phyloP scores from a whole-genome alignment of 176 grass and related monocot genomes.

The Hsuehochloa calcarea region DNA sequence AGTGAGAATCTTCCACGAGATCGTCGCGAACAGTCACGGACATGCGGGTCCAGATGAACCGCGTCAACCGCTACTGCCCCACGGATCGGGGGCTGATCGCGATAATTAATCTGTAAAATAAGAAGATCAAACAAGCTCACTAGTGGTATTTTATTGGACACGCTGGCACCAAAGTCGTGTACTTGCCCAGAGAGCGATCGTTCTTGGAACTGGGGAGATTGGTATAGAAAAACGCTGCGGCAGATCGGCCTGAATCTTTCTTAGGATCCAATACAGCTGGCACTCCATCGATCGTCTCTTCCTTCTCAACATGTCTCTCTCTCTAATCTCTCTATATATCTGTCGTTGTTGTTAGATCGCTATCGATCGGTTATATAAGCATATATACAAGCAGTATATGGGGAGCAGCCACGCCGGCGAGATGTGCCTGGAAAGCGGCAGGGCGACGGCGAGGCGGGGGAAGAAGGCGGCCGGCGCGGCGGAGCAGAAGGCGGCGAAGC shows the following conservation, averaged over 20 bases:
- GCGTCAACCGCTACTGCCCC: background rate
- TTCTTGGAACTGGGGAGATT: conserved; percentile 30
- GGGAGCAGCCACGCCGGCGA: conserved; percentile 33
- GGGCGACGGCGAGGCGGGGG: conserved; percentile 10
- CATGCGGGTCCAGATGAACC: background rate
- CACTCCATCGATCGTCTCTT: background rate
- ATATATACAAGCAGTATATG: background rate
- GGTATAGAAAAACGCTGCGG: conserved; percentile 21
- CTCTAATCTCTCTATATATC: background rate
- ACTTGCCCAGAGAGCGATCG: conserved; percentile 3
- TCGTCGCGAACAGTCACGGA: background rate
- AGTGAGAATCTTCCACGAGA: background rate
- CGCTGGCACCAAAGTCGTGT: background rate
- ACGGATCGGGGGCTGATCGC: background rate
- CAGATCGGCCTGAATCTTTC: conserved; percentile 49
- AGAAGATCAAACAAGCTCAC: background rate
- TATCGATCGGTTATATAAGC: background rate
- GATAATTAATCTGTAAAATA: background rate
- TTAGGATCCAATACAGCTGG: conserved; percentile 32
- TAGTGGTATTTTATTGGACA: background rate
- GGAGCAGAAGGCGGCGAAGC: conserved; percentile 25
- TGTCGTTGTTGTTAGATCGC: background rate
- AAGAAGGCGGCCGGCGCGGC: background rate
- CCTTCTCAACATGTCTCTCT: background rate
- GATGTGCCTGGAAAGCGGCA: conserved; percentile 40